A percentile compares a stretch with the other conserved stretches of the same genome.
Evolutionary conservation across 2,329 filamentous ascomycete species (phyloP).

Genomic region (Aphanocladium album): DNA sequence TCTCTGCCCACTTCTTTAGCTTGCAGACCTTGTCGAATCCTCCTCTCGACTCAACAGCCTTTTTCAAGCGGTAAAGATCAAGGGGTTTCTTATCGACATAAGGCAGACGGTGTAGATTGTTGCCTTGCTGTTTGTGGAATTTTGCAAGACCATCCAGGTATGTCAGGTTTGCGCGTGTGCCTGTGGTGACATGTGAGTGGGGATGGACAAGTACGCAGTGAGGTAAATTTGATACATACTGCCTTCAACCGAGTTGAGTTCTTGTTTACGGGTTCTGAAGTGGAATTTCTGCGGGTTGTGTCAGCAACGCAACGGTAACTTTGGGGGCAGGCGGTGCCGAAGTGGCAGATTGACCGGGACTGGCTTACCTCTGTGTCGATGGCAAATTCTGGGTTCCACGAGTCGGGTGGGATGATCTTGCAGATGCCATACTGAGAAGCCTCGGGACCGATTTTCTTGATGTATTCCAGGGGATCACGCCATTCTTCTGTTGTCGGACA

Average conservation of each 20-base stretch:
- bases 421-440: slow-evolving; percentile 85
- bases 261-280: slow-evolving; percentile 92
- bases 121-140: slow-evolving; percentile 95
- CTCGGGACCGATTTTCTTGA: slow-evolving; percentile 84
- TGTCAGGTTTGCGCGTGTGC: slow-evolving; percentile 89
- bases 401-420: slow-evolving; percentile 90
- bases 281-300: slow-evolving; percentile 70
- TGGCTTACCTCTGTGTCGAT: slow-evolving; percentile 84
- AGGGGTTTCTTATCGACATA: slow-evolving; percentile 97
- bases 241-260: slow-evolving; percentile 96
- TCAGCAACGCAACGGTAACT: slow-evolving; percentile 7
- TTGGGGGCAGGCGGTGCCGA: background rate
- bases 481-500: slow-evolving; percentile 89
- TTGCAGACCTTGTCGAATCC: slow-evolving; percentile 97
- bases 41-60: slow-evolving; percentile 88
- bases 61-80: slow-evolving; percentile 92
- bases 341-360: background rate
- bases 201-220: background rate
- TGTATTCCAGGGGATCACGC: slow-evolving; percentile 88
- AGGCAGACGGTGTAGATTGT: slow-evolving; percentile 86
- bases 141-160: slow-evolving; percentile 94
- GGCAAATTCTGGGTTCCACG: slow-evolving; percentile 91
- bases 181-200: slow-evolving; percentile 38
- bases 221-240: slow-evolving; percentile 52
- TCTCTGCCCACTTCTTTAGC: slow-evolving; percentile 98